A percentile compares a stretch with the other conserved stretches of the same genome.
Conservation (phyloP, 192 early-diverging fungal species). For the Chytriomyces sp. region DNA sequence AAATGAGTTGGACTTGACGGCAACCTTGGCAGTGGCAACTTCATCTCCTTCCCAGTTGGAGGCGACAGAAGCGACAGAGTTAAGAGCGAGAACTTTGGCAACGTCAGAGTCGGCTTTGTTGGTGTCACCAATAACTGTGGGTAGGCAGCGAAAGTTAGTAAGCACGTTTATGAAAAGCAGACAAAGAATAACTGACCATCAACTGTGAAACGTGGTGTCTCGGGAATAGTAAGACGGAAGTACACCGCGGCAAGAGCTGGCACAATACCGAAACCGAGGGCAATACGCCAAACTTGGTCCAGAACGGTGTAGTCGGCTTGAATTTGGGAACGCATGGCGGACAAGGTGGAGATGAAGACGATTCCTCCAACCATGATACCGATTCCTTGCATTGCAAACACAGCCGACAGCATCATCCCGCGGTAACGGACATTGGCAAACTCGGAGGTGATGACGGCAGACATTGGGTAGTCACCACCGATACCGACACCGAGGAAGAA, state of each 20-base stretch:
- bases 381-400: slow-evolving; percentile 94
- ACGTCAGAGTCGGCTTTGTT: slow-evolving; percentile 54
- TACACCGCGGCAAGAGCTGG: slow-evolving; percentile 86
- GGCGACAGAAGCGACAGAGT: slow-evolving; percentile 15
- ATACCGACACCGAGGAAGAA: slow-evolving; percentile 91
- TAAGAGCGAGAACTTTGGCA: slow-evolving; percentile 37
- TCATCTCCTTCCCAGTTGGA: slow-evolving; percentile 31
- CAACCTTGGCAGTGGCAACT: slow-evolving; percentile 15
- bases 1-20: slow-evolving; percentile 21
- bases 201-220: slow-evolving; percentile 87
- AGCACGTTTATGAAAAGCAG: too few relatives aligned
- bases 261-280: slow-evolving; percentile 82
- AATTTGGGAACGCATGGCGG: slow-evolving; percentile 74
- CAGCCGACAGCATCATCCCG: slow-evolving; percentile 85
- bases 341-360: slow-evolving; percentile 74
- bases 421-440: slow-evolving; percentile 80
- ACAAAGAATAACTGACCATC: slow-evolving; percentile 36
- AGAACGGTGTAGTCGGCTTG: slow-evolving; percentile 61
- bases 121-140: slow-evolving; percentile 66
- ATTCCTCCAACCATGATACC: slow-evolving; percentile 83
- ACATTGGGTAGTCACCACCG: slow-evolving; percentile 95
- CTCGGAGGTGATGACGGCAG: slow-evolving; percentile 92
- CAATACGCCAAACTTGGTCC: slow-evolving; percentile 92
- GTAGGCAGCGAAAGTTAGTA: not conserved
- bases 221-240: slow-evolving; percentile 86